Percentiles rank a stretch among this genome's conserved stretches.
phyloP scores from a whole-genome alignment of 768 basidiomycete genomes.

The Rhodotorula babjevae region DNA sequence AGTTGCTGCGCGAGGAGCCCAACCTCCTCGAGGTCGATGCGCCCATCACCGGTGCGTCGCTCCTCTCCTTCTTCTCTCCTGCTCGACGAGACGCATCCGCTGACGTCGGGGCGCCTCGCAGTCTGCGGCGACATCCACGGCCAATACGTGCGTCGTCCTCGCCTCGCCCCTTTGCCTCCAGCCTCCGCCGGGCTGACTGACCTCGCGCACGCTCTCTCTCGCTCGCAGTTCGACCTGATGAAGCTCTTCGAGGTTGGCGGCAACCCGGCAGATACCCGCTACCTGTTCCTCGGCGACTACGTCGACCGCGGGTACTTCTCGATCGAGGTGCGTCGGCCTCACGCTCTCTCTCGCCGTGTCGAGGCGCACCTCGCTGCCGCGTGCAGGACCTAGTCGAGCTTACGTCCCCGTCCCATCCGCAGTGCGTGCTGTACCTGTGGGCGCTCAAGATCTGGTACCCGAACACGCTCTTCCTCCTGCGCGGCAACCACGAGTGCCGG shows the following conservation, averaged over 20 bases:
- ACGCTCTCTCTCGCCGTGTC: too few species aligned
- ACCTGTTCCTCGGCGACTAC: slow-evolving; percentile 88
- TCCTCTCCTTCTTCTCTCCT: background rate
- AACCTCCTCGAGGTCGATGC: slow-evolving; percentile 93
- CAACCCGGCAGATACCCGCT: slow-evolving; percentile 86
- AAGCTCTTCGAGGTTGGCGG: slow-evolving; percentile 92
- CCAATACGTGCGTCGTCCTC: slow-evolving; percentile 69
- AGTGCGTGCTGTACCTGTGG: slow-evolving; percentile 99
- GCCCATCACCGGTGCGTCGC: slow-evolving; percentile 80
- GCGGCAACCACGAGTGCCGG: slow-evolving; percentile 98
- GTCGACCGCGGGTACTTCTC: slow-evolving; percentile 91
- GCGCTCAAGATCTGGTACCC: slow-evolving; percentile 99
- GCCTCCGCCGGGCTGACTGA: background rate
- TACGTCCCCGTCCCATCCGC: background rate
- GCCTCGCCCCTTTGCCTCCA: background rate
- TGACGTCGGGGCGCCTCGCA: slow-evolving; percentile 44
- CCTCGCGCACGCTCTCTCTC: background rate
- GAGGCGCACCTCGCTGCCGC: background rate
- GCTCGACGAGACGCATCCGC: background rate
- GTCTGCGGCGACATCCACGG: slow-evolving; percentile 98
- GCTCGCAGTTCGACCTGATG: slow-evolving; percentile 77
- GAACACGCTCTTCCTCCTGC: slow-evolving; percentile 87
- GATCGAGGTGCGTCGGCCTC: slow-evolving; percentile 62
- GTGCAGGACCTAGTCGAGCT: background rate
- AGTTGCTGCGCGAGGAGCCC: slow-evolving; percentile 73